Evolutionary conservation across 306 rosid genomes (phyloP).

Genomic region (Astragalus membranaceus): DNA sequence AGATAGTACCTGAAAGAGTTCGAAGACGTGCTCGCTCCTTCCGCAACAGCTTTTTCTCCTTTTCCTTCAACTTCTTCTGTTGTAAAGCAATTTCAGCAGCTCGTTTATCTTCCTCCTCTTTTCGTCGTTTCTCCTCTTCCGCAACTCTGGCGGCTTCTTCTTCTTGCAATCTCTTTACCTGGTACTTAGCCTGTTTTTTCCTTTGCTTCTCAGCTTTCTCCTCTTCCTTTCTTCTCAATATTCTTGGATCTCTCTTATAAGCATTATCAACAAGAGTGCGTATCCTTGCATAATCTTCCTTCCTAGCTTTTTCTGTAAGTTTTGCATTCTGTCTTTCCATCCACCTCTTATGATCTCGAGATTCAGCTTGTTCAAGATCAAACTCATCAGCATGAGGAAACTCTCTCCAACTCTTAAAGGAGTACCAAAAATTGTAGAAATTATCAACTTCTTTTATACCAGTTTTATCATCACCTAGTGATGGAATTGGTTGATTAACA

Average conservation of each 20-base stretch:
- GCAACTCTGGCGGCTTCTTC: conserved; percentile 86
- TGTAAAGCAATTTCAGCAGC: conserved; percentile 77
- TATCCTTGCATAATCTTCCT: conserved; percentile 82
- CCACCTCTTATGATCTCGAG: conserved; percentile 95
- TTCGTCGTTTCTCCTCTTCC: conserved; percentile 63
- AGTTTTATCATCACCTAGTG: conserved; percentile 74
- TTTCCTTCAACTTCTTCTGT: conserved; percentile 81
- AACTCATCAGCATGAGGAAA: conserved; percentile 94
- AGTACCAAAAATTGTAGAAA: conserved; percentile 90
- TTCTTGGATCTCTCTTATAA: conserved; percentile 86
- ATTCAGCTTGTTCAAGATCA: conserved; percentile 95
- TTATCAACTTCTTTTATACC: conserved; percentile 59
- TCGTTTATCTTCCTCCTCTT: conserved; percentile 71
- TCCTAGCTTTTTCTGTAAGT: conserved; percentile 85
- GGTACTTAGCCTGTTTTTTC: conserved; percentile 77
- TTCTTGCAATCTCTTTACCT: conserved; percentile 80
- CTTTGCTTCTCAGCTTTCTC: conserved; percentile 81
- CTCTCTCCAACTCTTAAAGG: conserved; percentile 97
- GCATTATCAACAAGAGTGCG: conserved; percentile 93
- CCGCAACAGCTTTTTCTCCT: conserved; percentile 89
- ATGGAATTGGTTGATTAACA: conserved; percentile 64
- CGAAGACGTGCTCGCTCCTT: conserved; percentile 90
- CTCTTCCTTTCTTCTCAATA: conserved; percentile 78
- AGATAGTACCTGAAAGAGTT: conserved; percentile 53
- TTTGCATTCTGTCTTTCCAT: conserved; percentile 99